Evolutionary conservation across 352 stramenopile species (phyloP), one percentile per base, ranked within the genome.

Genomic region (Phytophthora pisi): DNA sequence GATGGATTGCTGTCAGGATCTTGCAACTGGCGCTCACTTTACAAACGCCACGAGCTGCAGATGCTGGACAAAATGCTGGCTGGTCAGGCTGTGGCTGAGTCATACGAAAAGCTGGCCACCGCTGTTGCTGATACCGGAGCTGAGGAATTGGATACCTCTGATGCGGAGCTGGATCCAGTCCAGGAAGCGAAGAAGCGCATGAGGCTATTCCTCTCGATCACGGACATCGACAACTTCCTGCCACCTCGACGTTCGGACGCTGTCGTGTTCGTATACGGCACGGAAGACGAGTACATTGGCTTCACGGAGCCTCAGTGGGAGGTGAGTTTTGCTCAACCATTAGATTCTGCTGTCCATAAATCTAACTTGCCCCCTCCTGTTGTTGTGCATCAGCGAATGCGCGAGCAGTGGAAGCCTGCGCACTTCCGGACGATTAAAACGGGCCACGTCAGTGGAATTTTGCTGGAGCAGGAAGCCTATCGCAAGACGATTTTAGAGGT

Each of bases 141-240:
- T 43, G 50, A 60, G 13, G 13, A 34, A 45, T 36, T 31, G 23
- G 54, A 64, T 20, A 13, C 28, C 5, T 49, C 13, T 1, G 26
- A 64, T 1, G 5, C 26, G 26, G 63, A 61, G 15, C 60, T 82
- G 57, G 82, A 91, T 55, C 75, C 75, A 8, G 80, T 91, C 9
- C 63, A 88, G 38, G 78, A 93, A 53, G 80, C 80, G 40, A 94
- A 94, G 72, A 90, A 91, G 42, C 81, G 82, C 20, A 85, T 94
- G 74, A 77, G 82, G n/a, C 54, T 82, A 18, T 92, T 94, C 55
- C 73, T 94, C 20, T 91, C 86, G 23, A 88, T 94, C 64, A 92
- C 86, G 4, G 82, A 94, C 52, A 92, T 94, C 53, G 83, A 92
- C 63, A 94, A 94, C 58, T 94, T 94, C 52, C 50, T 81, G 26